Evolutionary conservation across 371 early-diverging fungal genomes (phyloP).

Genomic region (Syncephalastrum monosporum): DNA sequence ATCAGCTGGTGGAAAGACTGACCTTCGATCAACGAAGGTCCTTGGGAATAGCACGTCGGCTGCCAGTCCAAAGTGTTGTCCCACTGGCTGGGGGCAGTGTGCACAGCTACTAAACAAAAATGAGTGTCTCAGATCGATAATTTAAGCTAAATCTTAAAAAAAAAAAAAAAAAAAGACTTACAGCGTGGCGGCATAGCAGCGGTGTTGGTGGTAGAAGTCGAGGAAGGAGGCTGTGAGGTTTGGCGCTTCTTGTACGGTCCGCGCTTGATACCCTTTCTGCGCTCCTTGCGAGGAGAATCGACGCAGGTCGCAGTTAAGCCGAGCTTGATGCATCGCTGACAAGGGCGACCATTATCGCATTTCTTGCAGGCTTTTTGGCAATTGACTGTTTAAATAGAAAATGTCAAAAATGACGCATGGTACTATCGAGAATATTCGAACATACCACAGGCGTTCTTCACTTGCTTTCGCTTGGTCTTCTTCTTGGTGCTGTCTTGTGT

Average conservation of each 20-base stretch:
- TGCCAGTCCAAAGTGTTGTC: too few relatives aligned
- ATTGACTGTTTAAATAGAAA: conserved; percentile 49
- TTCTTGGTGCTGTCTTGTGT: conserved; percentile 2
- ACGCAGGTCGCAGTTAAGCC: conserved; percentile 68
- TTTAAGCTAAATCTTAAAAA: background rate
- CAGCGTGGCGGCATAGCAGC: background rate
- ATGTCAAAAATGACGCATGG: conserved; percentile 1
- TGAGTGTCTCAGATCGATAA: too few relatives aligned
- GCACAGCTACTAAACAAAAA: too few relatives aligned
- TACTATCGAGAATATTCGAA: background rate
- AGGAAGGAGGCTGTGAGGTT: background rate
- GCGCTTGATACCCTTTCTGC: conserved; percentile 76
- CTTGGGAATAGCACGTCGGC: too few relatives aligned
- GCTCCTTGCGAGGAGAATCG: conserved; percentile 76
- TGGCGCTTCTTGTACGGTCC: conserved; percentile 70
- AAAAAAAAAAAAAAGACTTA: too few relatives aligned
- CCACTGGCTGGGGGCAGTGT: too few relatives aligned
- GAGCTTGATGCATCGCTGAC: conserved; percentile 75
- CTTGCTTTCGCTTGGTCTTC: conserved; percentile 61
- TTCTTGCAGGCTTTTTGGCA: conserved; percentile 90
- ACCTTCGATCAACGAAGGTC: too few relatives aligned
- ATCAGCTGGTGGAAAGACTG: too few relatives aligned
- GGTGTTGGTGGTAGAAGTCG: background rate
- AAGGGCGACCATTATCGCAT: conserved; percentile 82
- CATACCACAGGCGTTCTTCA: conserved; percentile 82